Evolutionary conservation across 192 early-diverging fungal species (phyloP).

Genomic region (Anaeromyces robustus): DNA sequence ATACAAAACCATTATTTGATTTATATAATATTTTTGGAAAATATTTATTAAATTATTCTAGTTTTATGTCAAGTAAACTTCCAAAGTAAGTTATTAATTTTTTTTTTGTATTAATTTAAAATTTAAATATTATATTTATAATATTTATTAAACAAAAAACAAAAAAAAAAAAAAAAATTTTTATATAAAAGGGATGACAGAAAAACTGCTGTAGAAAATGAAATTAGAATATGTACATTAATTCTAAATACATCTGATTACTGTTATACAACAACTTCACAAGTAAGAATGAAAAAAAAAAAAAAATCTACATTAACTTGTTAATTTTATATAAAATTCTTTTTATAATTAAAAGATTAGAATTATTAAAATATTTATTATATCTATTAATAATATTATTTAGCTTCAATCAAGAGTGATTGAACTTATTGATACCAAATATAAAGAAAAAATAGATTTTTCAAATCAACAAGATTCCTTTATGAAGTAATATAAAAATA

Average conservation of each 20-base stretch:
- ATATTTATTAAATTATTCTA: constrained; percentile 61
- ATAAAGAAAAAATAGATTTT: constrained; percentile 54
- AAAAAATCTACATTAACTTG: background rate
- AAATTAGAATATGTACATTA: constrained; percentile 54
- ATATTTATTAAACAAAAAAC: constrained; percentile 1
- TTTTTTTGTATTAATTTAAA: background rate
- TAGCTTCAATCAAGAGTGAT: constrained; percentile 84
- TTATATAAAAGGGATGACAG: constrained; percentile 58
- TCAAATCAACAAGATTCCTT: constrained; percentile 61
- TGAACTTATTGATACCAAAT: constrained; percentile 58
- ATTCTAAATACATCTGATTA: constrained; percentile 92
- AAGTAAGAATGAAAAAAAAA: constrained; percentile 20
- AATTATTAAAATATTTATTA: too few relatives aligned
- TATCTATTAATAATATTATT: background rate
- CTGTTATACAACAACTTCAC: constrained; percentile 63
- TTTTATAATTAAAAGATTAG: too few relatives aligned
- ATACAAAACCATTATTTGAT: constrained; percentile 73
- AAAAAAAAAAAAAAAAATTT: too few relatives aligned
- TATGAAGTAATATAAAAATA: constrained; percentile 54
- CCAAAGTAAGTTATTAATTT: constrained; percentile 30
- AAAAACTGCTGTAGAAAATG: constrained; percentile 39
- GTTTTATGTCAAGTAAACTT: constrained; percentile 52
- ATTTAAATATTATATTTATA: constrained; percentile 1
- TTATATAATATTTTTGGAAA: constrained; percentile 66
- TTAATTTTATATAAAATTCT: too few relatives aligned